Conservation (phyloP, 2,329 filamentous ascomycete species). For the Biscogniauxia marginata region DNA sequence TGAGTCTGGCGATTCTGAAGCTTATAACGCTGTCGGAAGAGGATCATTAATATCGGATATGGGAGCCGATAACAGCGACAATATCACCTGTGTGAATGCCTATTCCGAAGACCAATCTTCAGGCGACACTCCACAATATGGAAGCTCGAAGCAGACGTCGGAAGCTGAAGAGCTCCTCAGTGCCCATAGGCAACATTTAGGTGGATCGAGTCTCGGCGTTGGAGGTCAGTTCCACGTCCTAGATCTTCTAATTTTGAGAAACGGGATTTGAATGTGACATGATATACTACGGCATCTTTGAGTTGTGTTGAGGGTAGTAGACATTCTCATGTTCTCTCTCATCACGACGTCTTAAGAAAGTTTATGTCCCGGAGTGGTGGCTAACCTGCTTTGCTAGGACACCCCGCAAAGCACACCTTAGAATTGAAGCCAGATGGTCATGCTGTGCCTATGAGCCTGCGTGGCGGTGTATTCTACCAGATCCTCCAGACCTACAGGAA, state of each 20-base stretch:
- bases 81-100: conserved; percentile 1
- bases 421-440: conserved; percentile 1
- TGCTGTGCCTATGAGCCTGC: conserved; percentile 10
- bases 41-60: conserved; percentile 14
- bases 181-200: conserved; percentile 11
- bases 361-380: not conserved
- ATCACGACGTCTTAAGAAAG: not conserved
- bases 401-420: not conserved
- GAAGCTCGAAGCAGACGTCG: conserved; percentile 4
- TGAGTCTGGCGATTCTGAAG: conserved; percentile 19
- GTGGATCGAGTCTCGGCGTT: not conserved
- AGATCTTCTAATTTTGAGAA: not conserved
- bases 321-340: not conserved
- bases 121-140: not conserved
- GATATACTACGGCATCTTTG: not conserved
- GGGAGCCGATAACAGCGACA: conserved; percentile 8
- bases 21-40: conserved; percentile 27
- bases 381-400: not conserved
- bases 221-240: not conserved
- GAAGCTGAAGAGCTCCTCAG: conserved; percentile 20
- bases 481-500: conserved; percentile 22
- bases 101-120: conserved; percentile 1
- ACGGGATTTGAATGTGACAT: not conserved
- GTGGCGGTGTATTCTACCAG: conserved; percentile 26
- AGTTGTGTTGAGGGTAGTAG: not conserved